phyloP scores from a whole-genome alignment of 2,329 filamentous ascomycete species.

The Alternaria incomplexa region DNA sequence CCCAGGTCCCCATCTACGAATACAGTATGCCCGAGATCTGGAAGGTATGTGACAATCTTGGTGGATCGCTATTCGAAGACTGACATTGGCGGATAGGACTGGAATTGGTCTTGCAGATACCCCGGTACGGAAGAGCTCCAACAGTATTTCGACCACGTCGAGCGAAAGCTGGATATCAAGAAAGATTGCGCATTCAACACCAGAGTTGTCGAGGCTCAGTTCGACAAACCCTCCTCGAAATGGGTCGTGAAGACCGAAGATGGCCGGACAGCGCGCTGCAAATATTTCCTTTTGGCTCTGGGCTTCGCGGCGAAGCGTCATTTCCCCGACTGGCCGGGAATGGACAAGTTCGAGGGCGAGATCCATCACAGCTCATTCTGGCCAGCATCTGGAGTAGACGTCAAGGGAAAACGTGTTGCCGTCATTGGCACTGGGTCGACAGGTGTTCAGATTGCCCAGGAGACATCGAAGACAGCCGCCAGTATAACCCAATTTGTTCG shows the following conservation, averaged over 20 bases:
- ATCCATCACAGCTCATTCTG: constrained; percentile 67
- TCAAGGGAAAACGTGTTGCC: constrained; percentile 64
- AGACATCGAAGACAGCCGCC: constrained; percentile 60
- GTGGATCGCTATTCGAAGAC: not conserved
- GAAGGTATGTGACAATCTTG: constrained; percentile 35
- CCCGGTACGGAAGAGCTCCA: constrained; percentile 61
- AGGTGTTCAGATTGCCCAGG: constrained; percentile 69
- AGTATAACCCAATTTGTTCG: constrained; percentile 67
- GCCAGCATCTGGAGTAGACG: constrained; percentile 63
- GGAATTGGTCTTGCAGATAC: constrained; percentile 63
- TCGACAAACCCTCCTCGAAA: constrained; percentile 54
- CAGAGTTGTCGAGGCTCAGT: constrained; percentile 60
- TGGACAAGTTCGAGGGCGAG: constrained; percentile 65
- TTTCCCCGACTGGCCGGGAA: constrained; percentile 65
- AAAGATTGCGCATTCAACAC: constrained; percentile 65
- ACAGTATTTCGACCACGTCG: constrained; percentile 66
- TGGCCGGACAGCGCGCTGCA: constrained; percentile 58
- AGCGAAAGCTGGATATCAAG: constrained; percentile 60
- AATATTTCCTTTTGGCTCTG: constrained; percentile 60
- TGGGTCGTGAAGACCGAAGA: constrained; percentile 62
- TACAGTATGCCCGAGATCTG: constrained; percentile 56
- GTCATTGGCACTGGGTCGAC: constrained; percentile 70
- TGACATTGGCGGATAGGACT: constrained; percentile 49
- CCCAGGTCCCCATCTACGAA: constrained; percentile 55
- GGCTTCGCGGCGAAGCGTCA: constrained; percentile 68